phyloP scores from a whole-genome alignment of 768 basidiomycete genomes.

The Boletus barrowsii region DNA sequence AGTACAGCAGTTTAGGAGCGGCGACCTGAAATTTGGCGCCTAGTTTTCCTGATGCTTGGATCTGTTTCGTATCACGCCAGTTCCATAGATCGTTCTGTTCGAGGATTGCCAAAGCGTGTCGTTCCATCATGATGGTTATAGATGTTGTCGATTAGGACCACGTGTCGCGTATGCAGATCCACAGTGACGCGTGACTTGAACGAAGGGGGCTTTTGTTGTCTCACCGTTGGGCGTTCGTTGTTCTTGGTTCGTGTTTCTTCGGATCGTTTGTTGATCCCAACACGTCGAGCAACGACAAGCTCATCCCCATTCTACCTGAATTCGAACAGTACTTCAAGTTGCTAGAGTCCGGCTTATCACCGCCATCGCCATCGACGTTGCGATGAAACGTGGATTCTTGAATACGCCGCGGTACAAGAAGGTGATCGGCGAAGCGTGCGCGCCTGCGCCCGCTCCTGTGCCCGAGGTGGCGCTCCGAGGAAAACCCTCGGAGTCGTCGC shows the following conservation, averaged over 20 bases:
- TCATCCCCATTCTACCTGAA: too few relatives aligned
- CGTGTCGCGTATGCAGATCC: not conserved
- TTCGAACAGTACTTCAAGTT: not conserved
- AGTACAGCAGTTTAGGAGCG: not conserved
- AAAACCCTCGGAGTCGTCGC: not conserved
- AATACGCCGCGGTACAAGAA: slow-evolving; percentile 9
- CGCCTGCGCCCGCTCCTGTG: not conserved
- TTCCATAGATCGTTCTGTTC: not conserved
- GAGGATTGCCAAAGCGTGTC: slow-evolving; percentile 1
- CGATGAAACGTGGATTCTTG: slow-evolving; percentile 25
- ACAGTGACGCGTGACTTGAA: too few relatives aligned
- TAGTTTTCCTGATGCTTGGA: not conserved
- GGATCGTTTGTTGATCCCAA: too few relatives aligned
- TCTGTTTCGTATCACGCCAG: not conserved
- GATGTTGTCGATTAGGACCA: too few relatives aligned
- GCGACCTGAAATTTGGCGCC: not conserved
- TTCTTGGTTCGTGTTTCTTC: too few relatives aligned
- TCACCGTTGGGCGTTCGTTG: too few relatives aligned
- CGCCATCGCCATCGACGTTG: not conserved
- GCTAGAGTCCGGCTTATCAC: not conserved
- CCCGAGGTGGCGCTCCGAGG: not conserved
- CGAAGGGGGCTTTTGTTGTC: too few relatives aligned
- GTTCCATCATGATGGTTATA: not conserved
- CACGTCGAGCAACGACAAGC: too few relatives aligned
- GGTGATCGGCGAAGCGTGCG: slow-evolving; percentile 5